A percentile compares a stretch with the other conserved stretches of the same genome.
These are phyloP conservation scores for Chamaecrista fasciculata DNA, from an alignment of 306 rosid genomes.

Conservation along the genomic window DNA sequence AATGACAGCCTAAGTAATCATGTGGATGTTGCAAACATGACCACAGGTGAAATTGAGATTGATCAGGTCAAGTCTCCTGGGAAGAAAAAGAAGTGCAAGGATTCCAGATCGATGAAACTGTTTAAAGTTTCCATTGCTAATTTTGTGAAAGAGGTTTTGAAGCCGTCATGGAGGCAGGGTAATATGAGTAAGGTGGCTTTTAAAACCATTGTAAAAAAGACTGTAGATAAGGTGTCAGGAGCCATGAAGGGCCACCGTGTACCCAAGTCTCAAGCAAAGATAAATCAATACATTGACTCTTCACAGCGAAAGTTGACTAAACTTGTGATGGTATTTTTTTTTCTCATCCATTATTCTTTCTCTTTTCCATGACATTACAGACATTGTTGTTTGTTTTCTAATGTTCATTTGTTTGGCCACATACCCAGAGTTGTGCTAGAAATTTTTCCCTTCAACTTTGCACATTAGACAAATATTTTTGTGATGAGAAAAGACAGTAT, in stretches of 20 bases:
- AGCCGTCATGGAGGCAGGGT: slow-evolving; percentile 98
- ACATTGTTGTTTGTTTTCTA: slow-evolving; percentile 6
- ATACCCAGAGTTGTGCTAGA: neutral
- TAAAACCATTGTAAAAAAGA: slow-evolving; percentile 96
- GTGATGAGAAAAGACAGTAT: slow-evolving; percentile 1
- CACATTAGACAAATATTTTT: neutral
- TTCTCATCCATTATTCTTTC: slow-evolving; percentile 20
- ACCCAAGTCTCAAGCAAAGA: slow-evolving; percentile 89
- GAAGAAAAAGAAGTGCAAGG: slow-evolving; percentile 73
- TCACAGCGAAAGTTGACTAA: slow-evolving; percentile 89
- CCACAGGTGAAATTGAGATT: slow-evolving; percentile 60
- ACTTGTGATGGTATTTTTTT: slow-evolving; percentile 80
- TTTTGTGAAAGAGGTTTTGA: slow-evolving; percentile 88
- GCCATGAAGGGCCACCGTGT: slow-evolving; percentile 90
- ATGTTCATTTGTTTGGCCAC: neutral
- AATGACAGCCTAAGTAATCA: slow-evolving; percentile 65
- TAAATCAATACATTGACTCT: slow-evolving; percentile 82
- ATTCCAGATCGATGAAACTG: slow-evolving; percentile 76
- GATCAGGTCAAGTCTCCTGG: slow-evolving; percentile 72
- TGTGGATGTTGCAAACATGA: slow-evolving; percentile 40
- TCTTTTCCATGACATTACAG: neutral
- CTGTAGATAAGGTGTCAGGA: slow-evolving; percentile 96
- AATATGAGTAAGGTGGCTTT: slow-evolving; percentile 99
- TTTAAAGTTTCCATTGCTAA: slow-evolving; percentile 88
- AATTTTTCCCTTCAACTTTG: neutral